phyloP scores from a whole-genome alignment of 2,329 filamentous ascomycete species.

The Zasmidium cellare region DNA sequence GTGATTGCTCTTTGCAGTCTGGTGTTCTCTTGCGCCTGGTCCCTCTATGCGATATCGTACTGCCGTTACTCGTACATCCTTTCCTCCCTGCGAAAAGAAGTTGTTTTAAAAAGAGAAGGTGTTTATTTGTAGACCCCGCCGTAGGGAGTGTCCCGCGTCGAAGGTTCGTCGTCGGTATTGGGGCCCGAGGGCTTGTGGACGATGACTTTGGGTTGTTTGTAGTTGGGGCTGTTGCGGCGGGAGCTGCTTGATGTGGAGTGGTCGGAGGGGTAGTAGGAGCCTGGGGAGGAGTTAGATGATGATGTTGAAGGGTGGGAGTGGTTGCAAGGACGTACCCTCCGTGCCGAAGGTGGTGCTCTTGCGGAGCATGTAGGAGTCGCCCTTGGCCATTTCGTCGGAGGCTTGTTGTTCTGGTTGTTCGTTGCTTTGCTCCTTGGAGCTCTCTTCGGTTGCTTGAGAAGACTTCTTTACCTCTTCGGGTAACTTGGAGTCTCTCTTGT shows the following conservation, averaged over 20 bases:
- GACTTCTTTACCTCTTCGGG: not conserved
- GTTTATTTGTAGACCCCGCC: not conserved
- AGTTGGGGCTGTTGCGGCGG: not conserved
- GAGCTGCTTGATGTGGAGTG: not conserved
- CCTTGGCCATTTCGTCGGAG: constrained; percentile 1
- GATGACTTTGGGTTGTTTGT: constrained; percentile 1
- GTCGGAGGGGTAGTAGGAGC: not conserved
- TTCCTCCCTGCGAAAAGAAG: not conserved
- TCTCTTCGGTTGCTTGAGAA: not conserved
- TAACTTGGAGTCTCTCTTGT: not conserved
- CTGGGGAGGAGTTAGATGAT: not conserved
- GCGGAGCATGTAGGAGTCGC: not conserved
- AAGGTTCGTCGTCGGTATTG: constrained; percentile 4
- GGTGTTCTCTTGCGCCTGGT: not conserved
- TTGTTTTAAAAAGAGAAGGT: not conserved
- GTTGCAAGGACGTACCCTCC: not conserved
- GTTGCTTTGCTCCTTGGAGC: too few species aligned
- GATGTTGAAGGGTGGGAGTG: not conserved
- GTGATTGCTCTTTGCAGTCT: not conserved
- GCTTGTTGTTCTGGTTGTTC: not conserved
- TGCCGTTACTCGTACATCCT: not conserved
- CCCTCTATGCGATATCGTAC: too few species aligned
- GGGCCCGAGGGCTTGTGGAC: not conserved
- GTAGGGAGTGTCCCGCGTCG: not conserved
- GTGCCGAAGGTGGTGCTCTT: not conserved